A percentile compares a stretch with the other conserved stretches of the same genome.
Conservation (phyloP, 1,284 basidiomycete genomes). For the Boletus mariae region DNA sequence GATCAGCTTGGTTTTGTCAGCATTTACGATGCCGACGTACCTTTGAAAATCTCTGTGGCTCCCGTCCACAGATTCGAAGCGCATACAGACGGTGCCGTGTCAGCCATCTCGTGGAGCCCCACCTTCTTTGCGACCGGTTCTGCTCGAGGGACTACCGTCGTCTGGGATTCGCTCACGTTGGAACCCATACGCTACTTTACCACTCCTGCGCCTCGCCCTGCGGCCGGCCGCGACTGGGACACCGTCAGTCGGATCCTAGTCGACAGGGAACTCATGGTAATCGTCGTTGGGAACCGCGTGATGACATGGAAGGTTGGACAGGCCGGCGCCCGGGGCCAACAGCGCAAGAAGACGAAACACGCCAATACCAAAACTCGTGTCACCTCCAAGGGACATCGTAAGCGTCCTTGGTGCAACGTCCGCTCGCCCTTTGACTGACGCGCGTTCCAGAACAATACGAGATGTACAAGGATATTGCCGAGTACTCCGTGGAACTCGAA, state of each 20-base stretch:
- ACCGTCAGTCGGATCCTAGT: conserved; percentile 62
- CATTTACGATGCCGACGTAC: conserved; percentile 43
- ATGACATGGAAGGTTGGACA: conserved; percentile 68
- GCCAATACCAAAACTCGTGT: conserved; percentile 18
- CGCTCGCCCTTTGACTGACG: conserved; percentile 3
- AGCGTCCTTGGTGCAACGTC: conserved; percentile 11
- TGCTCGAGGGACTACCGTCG: conserved; percentile 55
- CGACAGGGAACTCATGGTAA: conserved; percentile 60
- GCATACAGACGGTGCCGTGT: conserved; percentile 55
- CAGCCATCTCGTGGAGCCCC: conserved; percentile 59
- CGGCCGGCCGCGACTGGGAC: conserved; percentile 39
- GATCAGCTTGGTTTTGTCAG: conserved; percentile 57
- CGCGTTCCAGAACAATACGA: conserved; percentile 54
- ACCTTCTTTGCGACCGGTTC: conserved; percentile 62
- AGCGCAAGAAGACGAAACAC: conserved; percentile 19
- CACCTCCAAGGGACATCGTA: conserved; percentile 27
- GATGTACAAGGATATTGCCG: conserved; percentile 59
- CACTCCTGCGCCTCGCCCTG: conserved; percentile 41
- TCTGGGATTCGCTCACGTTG: conserved; percentile 69
- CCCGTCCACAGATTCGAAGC: conserved; percentile 54
- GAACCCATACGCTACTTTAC: conserved; percentile 52
- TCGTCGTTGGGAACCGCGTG: conserved; percentile 59
- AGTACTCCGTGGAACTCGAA: conserved; percentile 53
- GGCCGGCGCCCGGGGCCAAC: conserved; percentile 22
- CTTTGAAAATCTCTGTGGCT: conserved; percentile 17